Evolutionary conservation across 2,329 filamentous ascomycete genomes (phyloP).

Genomic region (Sclerotinia minor): DNA sequence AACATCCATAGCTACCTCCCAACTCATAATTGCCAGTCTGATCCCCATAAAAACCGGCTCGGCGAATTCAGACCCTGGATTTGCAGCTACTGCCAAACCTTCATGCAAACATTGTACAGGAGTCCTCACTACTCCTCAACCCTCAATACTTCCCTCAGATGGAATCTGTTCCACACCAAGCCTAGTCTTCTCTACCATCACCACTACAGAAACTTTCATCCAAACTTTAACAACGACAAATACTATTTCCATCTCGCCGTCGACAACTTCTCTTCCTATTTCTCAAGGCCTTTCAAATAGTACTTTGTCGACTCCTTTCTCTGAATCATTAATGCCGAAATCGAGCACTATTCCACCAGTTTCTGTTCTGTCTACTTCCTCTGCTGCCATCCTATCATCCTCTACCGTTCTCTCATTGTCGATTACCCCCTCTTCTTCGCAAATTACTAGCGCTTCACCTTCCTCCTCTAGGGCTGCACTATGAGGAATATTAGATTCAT

Average conservation of each 20-base stretch:
- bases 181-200: slow-evolving; percentile 10
- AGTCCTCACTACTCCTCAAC: neutral
- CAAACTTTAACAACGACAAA: neutral
- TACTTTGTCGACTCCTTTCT: neutral
- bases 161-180: neutral
- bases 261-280: neutral
- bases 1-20: slow-evolving; percentile 2
- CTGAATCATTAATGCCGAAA: neutral
- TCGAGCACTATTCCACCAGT: neutral
- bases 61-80: neutral
- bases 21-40: neutral
- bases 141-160: neutral
- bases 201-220: slow-evolving; percentile 18
- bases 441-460: neutral
- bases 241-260: neutral
- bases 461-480: neutral
- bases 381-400: neutral
- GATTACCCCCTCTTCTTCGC: neutral
- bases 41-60: neutral
- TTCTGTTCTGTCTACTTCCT: neutral
- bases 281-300: neutral
- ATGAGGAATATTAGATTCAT: neutral
- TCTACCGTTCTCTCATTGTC: neutral
- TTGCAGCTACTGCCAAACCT: neutral
- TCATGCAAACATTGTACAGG: slow-evolving; percentile 3